These are phyloP conservation scores for Nicotiana benthamiana DNA, from an alignment of 257 asterid genomes.

Conservation along the genomic window DNA sequence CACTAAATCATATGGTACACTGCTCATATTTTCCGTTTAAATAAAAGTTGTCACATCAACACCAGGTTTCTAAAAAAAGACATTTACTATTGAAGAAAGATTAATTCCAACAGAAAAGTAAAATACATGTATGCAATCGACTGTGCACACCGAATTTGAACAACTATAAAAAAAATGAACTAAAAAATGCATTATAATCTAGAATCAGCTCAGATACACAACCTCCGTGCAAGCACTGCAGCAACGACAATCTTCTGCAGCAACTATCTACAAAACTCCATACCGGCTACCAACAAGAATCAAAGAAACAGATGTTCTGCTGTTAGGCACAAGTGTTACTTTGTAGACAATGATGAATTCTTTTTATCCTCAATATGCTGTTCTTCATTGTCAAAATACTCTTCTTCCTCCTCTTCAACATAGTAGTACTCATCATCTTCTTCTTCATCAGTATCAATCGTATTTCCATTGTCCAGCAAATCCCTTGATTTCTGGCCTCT, in stretches of 20 bases:
- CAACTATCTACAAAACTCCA: background rate
- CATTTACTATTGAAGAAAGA: background rate
- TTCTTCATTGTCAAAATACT: slow-evolving; percentile 20
- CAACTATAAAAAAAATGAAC: background rate
- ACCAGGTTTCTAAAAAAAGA: background rate
- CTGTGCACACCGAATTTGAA: background rate
- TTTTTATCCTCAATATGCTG: slow-evolving; percentile 26
- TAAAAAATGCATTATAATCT: background rate
- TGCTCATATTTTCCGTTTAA: background rate
- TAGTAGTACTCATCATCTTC: slow-evolving; percentile 10
- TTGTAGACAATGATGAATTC: background rate
- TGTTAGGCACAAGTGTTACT: background rate
- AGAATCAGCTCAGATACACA: background rate
- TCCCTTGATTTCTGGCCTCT: slow-evolving; percentile 31
- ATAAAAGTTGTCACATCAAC: background rate
- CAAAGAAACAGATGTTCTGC: background rate
- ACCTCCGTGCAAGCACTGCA: background rate
- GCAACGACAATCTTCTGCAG: background rate
- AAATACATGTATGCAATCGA: background rate
- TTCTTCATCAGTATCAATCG: slow-evolving; percentile 21
- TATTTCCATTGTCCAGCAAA: slow-evolving; percentile 4
- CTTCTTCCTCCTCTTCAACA: slow-evolving; percentile 11
- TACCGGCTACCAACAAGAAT: background rate
- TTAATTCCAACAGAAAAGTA: background rate
- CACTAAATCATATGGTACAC: too few relatives aligned